Evolutionary conservation across 2,329 filamentous ascomycete genomes (phyloP).

Genomic region (Zelopaecilomyces penicillatus): DNA sequence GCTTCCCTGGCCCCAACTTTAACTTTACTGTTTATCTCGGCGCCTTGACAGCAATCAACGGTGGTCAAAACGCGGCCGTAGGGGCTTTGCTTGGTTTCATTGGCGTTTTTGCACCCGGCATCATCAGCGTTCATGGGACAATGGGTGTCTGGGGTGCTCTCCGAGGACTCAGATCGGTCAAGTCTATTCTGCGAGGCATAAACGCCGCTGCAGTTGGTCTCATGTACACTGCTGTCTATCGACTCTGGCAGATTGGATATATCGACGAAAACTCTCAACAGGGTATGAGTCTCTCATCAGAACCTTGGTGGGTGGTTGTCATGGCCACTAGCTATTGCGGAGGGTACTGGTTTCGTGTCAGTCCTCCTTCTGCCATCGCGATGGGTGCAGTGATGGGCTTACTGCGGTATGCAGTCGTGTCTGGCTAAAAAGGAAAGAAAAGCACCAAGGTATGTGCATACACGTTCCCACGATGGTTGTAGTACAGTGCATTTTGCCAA

Average conservation of each 20-base stretch:
- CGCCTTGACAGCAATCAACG: slow-evolving; percentile 35
- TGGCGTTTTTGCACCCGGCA: slow-evolving; percentile 44
- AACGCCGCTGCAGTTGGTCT: slow-evolving; percentile 54
- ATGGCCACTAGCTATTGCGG: slow-evolving; percentile 34
- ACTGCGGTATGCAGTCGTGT: slow-evolving; percentile 21
- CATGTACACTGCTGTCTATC: slow-evolving; percentile 56
- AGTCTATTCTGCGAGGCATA: slow-evolving; percentile 42
- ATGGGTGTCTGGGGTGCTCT: slow-evolving; percentile 49
- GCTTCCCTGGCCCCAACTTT: slow-evolving; percentile 47
- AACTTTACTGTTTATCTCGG: slow-evolving; percentile 53
- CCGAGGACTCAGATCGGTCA: slow-evolving; percentile 37
- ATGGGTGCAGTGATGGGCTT: slow-evolving; percentile 26
- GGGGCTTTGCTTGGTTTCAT: slow-evolving; percentile 45
- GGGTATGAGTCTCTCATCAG: slow-evolving; percentile 45
- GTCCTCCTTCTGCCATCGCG: slow-evolving; percentile 24
- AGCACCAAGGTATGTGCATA: too few relatives aligned
- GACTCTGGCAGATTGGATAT: slow-evolving; percentile 54
- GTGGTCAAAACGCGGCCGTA: slow-evolving; percentile 25
- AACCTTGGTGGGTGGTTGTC: slow-evolving; percentile 58
- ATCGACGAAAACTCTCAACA: slow-evolving; percentile 38
- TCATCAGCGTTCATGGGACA: slow-evolving; percentile 40
- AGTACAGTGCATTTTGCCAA: too few relatives aligned
- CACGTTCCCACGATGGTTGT: too few relatives aligned
- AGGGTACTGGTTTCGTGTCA: slow-evolving; percentile 22
- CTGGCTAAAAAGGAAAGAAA: too few relatives aligned